These are phyloP conservation scores for Boletales sp. DNA, from an alignment of 768 basidiomycete genomes.

Conservation along the genomic window DNA sequence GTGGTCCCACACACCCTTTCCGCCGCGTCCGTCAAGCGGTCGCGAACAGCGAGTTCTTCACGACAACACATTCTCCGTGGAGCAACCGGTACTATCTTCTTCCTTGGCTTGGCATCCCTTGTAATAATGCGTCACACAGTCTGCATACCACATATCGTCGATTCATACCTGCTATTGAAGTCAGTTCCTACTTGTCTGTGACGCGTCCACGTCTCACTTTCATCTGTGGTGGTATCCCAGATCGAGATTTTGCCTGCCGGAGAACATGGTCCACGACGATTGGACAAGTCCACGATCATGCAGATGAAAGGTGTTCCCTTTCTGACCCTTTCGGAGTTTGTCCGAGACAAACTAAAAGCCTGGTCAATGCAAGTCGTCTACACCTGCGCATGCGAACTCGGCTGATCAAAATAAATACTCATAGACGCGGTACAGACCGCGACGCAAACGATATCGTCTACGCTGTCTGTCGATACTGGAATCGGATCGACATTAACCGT, in stretches of 20 bases:
- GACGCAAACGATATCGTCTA: slow-evolving; percentile 79
- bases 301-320: slow-evolving; percentile 71
- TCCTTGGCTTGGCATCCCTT: not conserved
- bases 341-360: slow-evolving; percentile 78
- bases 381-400: slow-evolving; percentile 1
- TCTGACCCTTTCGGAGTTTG: slow-evolving; percentile 80
- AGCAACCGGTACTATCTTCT: slow-evolving; percentile 60
- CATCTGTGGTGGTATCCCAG: slow-evolving; percentile 33
- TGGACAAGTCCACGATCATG: slow-evolving; percentile 67
- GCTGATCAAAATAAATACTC: slow-evolving; percentile 15
- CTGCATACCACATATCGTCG: slow-evolving; percentile 74
- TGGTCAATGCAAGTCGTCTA: slow-evolving; percentile 67
- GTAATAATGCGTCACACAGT: slow-evolving; percentile 35
- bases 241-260: slow-evolving; percentile 83
- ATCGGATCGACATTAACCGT: slow-evolving; percentile 79
- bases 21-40: slow-evolving; percentile 77
- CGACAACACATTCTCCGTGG: slow-evolving; percentile 76
- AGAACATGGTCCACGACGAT: slow-evolving; percentile 72
- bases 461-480: slow-evolving; percentile 73
- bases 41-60: slow-evolving; percentile 58
- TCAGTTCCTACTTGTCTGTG: slow-evolving; percentile 26
- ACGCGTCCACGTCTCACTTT: not conserved
- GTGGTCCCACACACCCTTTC: slow-evolving; percentile 70
- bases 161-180: slow-evolving; percentile 75
- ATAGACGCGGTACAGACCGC: slow-evolving; percentile 62